Evolutionary conservation across 108 stramenopile genomes (phyloP).

Genomic region (Skeletonema potamos): DNA sequence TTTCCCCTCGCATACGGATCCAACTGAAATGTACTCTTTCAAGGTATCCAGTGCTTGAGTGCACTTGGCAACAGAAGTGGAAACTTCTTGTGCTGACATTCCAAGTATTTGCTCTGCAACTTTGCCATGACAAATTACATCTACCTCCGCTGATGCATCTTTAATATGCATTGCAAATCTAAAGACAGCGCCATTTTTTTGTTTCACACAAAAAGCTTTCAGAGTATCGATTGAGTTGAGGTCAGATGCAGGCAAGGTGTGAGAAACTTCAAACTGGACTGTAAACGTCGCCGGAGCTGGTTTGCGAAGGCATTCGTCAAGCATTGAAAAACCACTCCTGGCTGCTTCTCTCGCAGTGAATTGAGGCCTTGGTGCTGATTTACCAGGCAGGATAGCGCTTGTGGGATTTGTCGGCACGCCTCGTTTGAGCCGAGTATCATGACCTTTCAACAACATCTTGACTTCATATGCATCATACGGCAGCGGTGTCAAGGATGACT

Average conservation of each 20-base stretch:
- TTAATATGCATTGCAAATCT: constrained; percentile 49
- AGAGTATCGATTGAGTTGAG: constrained; percentile 13
- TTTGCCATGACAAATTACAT: constrained; percentile 45
- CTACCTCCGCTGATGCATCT: constrained; percentile 48
- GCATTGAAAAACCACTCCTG: constrained; percentile 8
- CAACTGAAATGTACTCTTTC: constrained; percentile 21
- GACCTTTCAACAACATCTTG: constrained; percentile 49
- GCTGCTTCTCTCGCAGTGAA: not conserved
- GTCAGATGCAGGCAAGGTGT: constrained; percentile 35
- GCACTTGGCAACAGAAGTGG: not conserved
- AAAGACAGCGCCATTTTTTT: constrained; percentile 29
- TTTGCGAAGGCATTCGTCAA: constrained; percentile 31
- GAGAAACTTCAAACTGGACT: constrained; percentile 29
- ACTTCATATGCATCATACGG: constrained; percentile 69
- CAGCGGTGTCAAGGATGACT: constrained; percentile 65
- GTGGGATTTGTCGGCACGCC: constrained; percentile 53
- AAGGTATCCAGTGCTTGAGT: constrained; percentile 18
- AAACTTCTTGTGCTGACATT: constrained; percentile 26
- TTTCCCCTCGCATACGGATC: constrained; percentile 22
- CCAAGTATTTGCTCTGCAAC: constrained; percentile 46
- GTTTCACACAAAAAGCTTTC: constrained; percentile 27
- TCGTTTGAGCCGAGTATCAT: constrained; percentile 47
- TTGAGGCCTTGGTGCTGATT: constrained; percentile 1
- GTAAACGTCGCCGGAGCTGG: constrained; percentile 32
- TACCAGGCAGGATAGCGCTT: constrained; percentile 52